phyloP scores from a whole-genome alignment of 2,329 filamentous ascomycete species.

The Zymoseptoria passerinii region DNA sequence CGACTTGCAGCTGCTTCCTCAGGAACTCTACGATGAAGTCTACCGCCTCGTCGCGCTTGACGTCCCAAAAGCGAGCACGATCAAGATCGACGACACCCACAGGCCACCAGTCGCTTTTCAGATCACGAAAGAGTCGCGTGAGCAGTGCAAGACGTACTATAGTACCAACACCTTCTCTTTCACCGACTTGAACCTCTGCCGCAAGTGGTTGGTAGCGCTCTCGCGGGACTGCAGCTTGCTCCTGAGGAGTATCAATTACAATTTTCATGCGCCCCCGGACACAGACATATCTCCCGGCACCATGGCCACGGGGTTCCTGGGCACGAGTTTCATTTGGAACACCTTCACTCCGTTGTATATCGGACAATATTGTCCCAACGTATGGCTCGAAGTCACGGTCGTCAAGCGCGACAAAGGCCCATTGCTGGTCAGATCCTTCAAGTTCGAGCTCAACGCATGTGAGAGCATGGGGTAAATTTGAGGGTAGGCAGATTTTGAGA shows the following conservation, averaged over 20 bases:
- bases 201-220: neutral
- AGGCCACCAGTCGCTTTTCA: neutral
- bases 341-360: no score
- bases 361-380: no score
- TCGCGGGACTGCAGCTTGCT: neutral
- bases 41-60: neutral
- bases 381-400: no score
- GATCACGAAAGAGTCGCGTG: neutral
- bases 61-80: neutral
- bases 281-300: no score
- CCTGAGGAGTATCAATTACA: neutral
- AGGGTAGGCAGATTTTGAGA: no score
- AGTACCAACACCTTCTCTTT: neutral
- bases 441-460: no score
- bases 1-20: neutral
- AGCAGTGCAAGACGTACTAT: neutral
- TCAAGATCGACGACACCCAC: neutral
- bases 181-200: neutral
- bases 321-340: no score
- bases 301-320: no score
- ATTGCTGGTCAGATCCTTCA: no score
- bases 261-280: no score
- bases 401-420: no score
- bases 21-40: conserved; percentile 4
- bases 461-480: no score